Conservation (phyloP, 2,329 filamentous ascomycete genomes). For the Botrytis paeoniae region DNA sequence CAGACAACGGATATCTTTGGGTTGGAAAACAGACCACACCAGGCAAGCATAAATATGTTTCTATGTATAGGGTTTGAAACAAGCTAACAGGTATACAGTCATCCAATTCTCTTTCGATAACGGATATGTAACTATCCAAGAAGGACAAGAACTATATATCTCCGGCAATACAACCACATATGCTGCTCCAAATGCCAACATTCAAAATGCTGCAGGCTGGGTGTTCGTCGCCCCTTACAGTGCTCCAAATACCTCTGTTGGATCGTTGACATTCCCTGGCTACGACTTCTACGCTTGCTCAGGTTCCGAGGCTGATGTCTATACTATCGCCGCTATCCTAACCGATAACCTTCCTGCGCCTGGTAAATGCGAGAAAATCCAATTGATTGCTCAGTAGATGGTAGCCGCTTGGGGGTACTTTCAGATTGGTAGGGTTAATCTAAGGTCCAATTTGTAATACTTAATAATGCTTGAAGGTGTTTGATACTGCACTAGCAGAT, state of each 20-base stretch:
- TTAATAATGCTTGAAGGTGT: not conserved
- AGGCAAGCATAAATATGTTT: not conserved
- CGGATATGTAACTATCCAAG: not conserved
- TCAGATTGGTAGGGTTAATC: not conserved
- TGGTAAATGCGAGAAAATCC: not conserved
- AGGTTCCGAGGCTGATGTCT: not conserved
- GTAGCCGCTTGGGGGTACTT: not conserved
- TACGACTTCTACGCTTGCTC: not conserved
- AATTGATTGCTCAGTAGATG: not conserved
- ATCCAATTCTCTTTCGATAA: not conserved
- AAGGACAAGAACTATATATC: not conserved
- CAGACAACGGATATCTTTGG: not conserved
- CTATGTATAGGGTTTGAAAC: not conserved
- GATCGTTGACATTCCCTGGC: not conserved
- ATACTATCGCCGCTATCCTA: not conserved
- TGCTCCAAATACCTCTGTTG: not conserved
- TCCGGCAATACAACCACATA: not conserved
- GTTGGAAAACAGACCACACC: not conserved
- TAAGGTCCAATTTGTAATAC: not conserved
- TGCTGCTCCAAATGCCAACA: not conserved
- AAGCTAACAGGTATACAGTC: not conserved
- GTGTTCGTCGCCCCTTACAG: not conserved
- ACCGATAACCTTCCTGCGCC: too few relatives aligned
- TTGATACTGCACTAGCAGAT: not conserved
- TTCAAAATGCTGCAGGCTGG: not conserved